Percentiles rank a stretch among this genome's conserved stretches.
phyloP scores from a whole-genome alignment of 305 asterid genomes.

The Solanum hybrid region DNA sequence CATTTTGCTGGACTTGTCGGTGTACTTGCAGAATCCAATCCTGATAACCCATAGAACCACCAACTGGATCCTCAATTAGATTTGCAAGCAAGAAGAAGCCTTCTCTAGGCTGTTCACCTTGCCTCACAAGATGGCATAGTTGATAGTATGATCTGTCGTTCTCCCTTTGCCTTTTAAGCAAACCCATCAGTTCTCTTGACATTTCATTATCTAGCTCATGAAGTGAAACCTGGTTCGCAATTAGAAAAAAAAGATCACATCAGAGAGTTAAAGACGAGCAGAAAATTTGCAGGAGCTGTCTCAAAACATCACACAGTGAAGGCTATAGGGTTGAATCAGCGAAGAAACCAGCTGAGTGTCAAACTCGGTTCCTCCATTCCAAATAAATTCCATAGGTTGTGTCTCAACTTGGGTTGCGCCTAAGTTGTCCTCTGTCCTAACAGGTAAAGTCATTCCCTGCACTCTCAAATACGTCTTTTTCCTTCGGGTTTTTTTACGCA shows the following conservation, averaged over 20 bases:
- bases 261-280: neutral
- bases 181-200: slow-evolving; percentile 60
- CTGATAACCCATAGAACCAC: slow-evolving; percentile 77
- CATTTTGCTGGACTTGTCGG: slow-evolving; percentile 84
- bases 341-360: neutral
- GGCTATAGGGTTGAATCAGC: neutral
- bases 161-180: slow-evolving; percentile 46
- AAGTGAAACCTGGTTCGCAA: slow-evolving; percentile 53
- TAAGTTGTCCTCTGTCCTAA: neutral
- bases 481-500: neutral
- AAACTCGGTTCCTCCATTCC: neutral
- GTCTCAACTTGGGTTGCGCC: neutral
- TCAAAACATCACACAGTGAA: neutral
- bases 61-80: slow-evolving; percentile 75
- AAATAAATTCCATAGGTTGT: neutral
- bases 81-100: slow-evolving; percentile 66
- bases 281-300: neutral
- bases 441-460: neutral
- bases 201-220: slow-evolving; percentile 54
- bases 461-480: neutral
- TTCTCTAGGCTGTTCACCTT: slow-evolving; percentile 99
- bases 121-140: slow-evolving; percentile 80
- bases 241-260: slow-evolving; percentile 3
- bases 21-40: slow-evolving; percentile 81
- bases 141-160: slow-evolving; percentile 71